These are phyloP conservation scores for Brassica incana DNA, from an alignment of 345 rosid species.

Conservation along the genomic window DNA sequence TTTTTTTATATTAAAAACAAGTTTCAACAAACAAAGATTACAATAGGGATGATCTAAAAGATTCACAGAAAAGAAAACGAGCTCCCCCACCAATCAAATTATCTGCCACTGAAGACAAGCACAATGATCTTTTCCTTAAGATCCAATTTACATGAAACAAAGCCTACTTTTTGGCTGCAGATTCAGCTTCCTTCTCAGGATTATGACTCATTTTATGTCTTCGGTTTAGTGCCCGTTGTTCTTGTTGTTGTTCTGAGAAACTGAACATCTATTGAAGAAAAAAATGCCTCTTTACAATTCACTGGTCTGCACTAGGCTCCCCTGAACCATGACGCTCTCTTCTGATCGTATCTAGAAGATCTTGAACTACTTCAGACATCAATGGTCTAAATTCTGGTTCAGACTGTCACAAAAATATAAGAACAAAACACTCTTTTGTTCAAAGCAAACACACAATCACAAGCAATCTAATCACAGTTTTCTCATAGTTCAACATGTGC, in stretches of 20 bases:
- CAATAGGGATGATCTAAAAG: too few relatives aligned
- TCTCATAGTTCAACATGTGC: constrained; percentile 6
- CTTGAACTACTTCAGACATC: constrained; percentile 98
- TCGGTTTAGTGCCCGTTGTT: constrained; percentile 4
- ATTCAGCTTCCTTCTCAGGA: constrained; percentile 18
- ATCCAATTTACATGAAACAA: not conserved
- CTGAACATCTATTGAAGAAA: constrained; percentile 19
- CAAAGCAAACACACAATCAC: constrained; percentile 8
- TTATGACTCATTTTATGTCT: not conserved
- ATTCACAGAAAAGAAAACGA: too few relatives aligned
- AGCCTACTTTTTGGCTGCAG: constrained; percentile 5
- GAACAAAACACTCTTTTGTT: not conserved
- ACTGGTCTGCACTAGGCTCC: constrained; percentile 39
- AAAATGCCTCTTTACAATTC: constrained; percentile 22
- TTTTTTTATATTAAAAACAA: too few relatives aligned
- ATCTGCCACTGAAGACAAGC: too few relatives aligned
- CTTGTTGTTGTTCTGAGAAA: constrained; percentile 25
- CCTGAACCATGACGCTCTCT: constrained; percentile 67
- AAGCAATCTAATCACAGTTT: not conserved
- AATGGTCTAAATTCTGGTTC: constrained; percentile 81
- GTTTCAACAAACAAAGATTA: too few relatives aligned
- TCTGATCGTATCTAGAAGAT: constrained; percentile 72
- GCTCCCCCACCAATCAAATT: too few relatives aligned
- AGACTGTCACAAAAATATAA: constrained; percentile 47
- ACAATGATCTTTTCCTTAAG: too few relatives aligned